Evolutionary conservation across 2,329 filamentous ascomycete genomes (phyloP).

Genomic region (Colletotrichum sp.): DNA sequence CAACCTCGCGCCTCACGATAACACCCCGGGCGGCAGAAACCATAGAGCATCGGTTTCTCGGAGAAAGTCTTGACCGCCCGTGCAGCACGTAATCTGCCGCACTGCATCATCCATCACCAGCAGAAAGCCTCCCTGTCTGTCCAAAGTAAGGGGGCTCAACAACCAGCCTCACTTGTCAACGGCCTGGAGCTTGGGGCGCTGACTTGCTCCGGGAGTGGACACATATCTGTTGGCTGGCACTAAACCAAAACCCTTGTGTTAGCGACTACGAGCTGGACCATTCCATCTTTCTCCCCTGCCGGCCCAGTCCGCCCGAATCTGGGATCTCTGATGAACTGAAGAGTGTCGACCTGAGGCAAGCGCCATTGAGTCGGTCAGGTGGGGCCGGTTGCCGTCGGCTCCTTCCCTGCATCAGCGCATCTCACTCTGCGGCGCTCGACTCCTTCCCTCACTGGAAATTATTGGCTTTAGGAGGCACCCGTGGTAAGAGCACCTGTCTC

Average conservation of each 20-base stretch:
- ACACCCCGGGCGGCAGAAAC: constrained; percentile 4
- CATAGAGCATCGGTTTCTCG: neutral
- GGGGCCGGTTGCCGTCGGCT: neutral
- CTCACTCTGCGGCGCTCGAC: neutral
- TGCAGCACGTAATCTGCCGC: neutral
- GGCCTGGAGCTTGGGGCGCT: neutral
- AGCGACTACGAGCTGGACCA: neutral
- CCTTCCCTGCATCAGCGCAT: neutral
- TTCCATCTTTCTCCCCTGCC: neutral
- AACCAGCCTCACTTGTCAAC: neutral
- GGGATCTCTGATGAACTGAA: neutral
- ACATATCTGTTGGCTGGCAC: neutral
- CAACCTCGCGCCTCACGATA: neutral
- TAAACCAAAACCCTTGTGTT: neutral
- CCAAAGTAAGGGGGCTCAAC: neutral
- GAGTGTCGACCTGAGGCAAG: neutral
- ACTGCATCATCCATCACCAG: neutral
- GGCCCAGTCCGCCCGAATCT: neutral
- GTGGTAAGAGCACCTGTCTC: neutral
- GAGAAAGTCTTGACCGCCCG: neutral
- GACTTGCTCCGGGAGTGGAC: neutral
- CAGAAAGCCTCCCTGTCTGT: neutral
- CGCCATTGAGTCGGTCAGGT: neutral
- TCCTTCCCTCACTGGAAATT: neutral
- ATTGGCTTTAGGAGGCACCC: neutral